These are phyloP conservation scores for Chlorophyllum brunneum DNA, from an alignment of 768 basidiomycete genomes.

Conservation along the genomic window DNA sequence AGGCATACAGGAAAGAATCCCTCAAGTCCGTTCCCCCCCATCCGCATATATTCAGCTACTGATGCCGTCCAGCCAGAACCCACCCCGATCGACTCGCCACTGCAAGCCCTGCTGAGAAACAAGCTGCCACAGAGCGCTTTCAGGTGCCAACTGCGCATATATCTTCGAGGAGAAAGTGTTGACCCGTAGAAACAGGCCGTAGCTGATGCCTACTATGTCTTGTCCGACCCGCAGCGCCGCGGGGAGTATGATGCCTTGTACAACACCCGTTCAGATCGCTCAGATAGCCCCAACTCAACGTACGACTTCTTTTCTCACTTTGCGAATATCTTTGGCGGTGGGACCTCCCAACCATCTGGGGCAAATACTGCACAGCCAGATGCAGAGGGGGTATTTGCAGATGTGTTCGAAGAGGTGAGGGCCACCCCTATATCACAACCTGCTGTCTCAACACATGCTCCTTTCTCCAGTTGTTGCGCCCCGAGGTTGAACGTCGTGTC, in stretches of 20 bases:
- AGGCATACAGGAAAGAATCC: constrained; percentile 79
- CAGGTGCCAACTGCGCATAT: constrained; percentile 44
- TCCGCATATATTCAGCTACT: constrained; percentile 14
- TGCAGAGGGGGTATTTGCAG: constrained; percentile 78
- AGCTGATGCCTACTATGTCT: constrained; percentile 92
- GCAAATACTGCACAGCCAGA: constrained; percentile 52
- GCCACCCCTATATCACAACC: neutral
- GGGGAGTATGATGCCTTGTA: constrained; percentile 72
- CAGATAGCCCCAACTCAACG: constrained; percentile 63
- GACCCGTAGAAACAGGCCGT: constrained; percentile 51
- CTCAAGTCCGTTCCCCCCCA: constrained; percentile 43
- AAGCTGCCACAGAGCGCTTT: constrained; percentile 76
- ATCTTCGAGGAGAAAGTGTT: neutral
- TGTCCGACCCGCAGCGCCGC: constrained; percentile 73
- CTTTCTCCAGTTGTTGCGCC: constrained; percentile 58
- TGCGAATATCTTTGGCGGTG: constrained; percentile 61
- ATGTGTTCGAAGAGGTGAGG: constrained; percentile 87
- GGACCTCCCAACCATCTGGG: constrained; percentile 25
- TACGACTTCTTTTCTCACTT: constrained; percentile 76
- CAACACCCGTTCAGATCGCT: constrained; percentile 50
- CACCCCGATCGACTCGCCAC: constrained; percentile 84
- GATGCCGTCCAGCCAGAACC: constrained; percentile 45
- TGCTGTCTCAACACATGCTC: neutral
- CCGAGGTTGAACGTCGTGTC: constrained; percentile 69
- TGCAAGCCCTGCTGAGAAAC: constrained; percentile 67